Conservation (phyloP, 805 yeast genomes). For the Schwanniomyces vanrijiae region DNA sequence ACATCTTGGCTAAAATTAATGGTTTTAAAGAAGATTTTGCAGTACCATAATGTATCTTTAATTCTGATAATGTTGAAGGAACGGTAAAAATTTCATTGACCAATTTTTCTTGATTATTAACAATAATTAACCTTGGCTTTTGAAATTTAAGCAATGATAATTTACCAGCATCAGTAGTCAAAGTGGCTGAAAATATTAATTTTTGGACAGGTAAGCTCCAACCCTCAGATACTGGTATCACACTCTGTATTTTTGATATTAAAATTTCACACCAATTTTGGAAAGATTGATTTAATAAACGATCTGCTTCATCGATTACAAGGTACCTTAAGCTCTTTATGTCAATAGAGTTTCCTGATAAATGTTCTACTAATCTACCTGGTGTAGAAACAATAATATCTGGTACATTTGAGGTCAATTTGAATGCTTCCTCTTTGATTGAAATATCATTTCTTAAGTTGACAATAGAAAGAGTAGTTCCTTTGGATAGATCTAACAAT, state of each 20-base stretch:
- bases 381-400: conserved; percentile 75
- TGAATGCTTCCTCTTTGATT: conserved; percentile 63
- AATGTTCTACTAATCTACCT: conserved; percentile 80
- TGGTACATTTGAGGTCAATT: conserved; percentile 49
- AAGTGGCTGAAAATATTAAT: conserved; percentile 87
- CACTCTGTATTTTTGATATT: conserved; percentile 34
- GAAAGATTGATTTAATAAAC: conserved; percentile 80
- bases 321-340: conserved; percentile 58
- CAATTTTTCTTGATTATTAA: conserved; percentile 54
- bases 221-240: conserved; percentile 21
- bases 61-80: conserved; percentile 54
- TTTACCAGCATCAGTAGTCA: conserved; percentile 90
- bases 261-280: conserved; percentile 85
- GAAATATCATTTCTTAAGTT: conserved; percentile 54
- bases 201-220: conserved; percentile 50
- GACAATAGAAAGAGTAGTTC: conserved; percentile 64
- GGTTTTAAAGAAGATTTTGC: conserved; percentile 62
- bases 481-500: conserved; percentile 57
- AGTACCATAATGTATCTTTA: conserved; percentile 38
- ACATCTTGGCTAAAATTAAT: conserved; percentile 59
- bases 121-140: conserved; percentile 72
- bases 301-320: conserved; percentile 81
- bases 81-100: conserved; percentile 59
- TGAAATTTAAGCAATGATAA: conserved; percentile 67
- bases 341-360: conserved; percentile 41